Evolutionary conservation across 1,139 yeast genomes (phyloP).

Genomic region (Yamadazyma triangularis): DNA sequence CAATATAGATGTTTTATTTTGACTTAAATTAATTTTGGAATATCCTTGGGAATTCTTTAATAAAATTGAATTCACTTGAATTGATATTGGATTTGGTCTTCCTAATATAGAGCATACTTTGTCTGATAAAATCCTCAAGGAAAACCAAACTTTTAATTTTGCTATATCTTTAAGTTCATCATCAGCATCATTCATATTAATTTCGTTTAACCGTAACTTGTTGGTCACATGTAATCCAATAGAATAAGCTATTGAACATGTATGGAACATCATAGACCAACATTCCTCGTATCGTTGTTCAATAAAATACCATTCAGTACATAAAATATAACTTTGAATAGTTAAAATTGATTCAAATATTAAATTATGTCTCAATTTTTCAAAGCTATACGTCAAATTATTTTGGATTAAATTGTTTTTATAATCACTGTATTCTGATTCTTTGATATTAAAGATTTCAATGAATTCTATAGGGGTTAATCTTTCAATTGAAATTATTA

Average conservation of each 20-base stretch:
- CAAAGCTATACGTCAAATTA: conserved; percentile 32
- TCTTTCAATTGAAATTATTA: conserved; percentile 37
- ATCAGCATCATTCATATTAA: conserved; percentile 14
- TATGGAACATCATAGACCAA: conserved; percentile 46
- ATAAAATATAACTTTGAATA: conserved; percentile 45
- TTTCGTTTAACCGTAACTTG: conserved; percentile 15
- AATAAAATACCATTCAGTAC: conserved; percentile 47
- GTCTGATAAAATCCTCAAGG: conserved; percentile 43
- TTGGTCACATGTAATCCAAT: conserved; percentile 49
- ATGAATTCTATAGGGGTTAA: conserved; percentile 30
- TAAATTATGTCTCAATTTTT: conserved; percentile 42
- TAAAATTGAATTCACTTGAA: conserved; percentile 40
- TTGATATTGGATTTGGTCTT: conserved; percentile 53
- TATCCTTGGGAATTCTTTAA: conserved; percentile 18
- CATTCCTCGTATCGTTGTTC: conserved; percentile 48
- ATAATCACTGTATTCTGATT: conserved; percentile 20
- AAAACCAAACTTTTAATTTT: conserved; percentile 47
- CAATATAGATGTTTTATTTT: conserved; percentile 24
- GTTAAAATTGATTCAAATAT: conserved; percentile 44
- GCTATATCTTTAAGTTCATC: conserved; percentile 28
- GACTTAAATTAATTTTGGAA: conserved; percentile 18
- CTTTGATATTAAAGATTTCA: conserved; percentile 21
- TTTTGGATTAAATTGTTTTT: conserved; percentile 20
- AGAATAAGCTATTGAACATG: conserved; percentile 47
- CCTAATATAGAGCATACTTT: conserved; percentile 51